These are phyloP conservation scores for Forsythia viridissima DNA, from an alignment of 257 asterid genomes.

Conservation along the genomic window DNA sequence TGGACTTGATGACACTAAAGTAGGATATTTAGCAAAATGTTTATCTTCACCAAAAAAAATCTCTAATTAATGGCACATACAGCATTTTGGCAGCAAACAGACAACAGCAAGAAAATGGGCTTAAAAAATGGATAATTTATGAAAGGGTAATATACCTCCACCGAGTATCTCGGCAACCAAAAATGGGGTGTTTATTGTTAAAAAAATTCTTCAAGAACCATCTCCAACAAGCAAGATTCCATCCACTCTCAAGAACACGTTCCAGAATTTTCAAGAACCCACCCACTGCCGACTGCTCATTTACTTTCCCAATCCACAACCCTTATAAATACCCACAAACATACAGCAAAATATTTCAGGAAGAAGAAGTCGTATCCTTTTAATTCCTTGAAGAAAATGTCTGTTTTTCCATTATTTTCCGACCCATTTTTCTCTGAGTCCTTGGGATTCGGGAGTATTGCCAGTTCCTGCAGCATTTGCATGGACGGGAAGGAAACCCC, in stretches of 20 bases:
- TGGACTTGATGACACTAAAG: too few species aligned
- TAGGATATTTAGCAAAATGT: too few species aligned
- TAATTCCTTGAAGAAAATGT: background rate
- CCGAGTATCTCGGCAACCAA: too few species aligned
- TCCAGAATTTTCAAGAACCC: constrained; percentile 32
- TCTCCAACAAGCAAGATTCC: constrained; percentile 28
- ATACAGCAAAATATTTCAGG: background rate
- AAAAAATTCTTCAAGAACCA: constrained; percentile 14
- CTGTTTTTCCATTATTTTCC: constrained; percentile 20
- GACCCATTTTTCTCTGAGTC: constrained; percentile 14
- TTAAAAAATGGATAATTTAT: too few species aligned
- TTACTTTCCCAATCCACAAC: background rate
- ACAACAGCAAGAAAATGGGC: too few species aligned
- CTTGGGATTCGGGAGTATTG: constrained; percentile 11
- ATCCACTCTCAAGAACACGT: background rate
- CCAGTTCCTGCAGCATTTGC: background rate
- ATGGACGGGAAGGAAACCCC: constrained; percentile 51
- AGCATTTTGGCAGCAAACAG: too few species aligned
- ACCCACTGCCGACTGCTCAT: background rate
- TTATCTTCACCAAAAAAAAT: too few species aligned
- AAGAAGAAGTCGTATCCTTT: background rate
- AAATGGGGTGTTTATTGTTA: too few species aligned
- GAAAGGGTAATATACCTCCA: too few species aligned
- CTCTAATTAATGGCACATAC: too few species aligned
- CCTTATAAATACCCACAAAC: constrained; percentile 27